Base-by-base conservation (phyloP, 257 asterid genomes). In the Primulina eburnea region DNA sequence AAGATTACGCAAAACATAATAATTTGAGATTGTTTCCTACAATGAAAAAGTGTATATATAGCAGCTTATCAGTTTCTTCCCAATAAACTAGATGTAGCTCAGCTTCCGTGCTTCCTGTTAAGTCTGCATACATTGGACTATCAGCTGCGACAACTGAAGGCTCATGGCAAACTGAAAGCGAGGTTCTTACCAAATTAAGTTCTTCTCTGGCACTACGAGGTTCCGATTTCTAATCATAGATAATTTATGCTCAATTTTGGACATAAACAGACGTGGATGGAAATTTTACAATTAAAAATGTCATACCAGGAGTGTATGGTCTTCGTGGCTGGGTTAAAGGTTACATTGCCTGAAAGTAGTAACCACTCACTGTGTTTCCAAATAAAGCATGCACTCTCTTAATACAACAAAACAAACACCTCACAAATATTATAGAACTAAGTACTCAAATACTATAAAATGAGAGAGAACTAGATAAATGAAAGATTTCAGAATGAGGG, bases 81-180 rank as follows among this genome's bases (percentile, higher is more conserved):
- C 11, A 32, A 53, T 67, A 61, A 35, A 71, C 18, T 68, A 85
- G 88, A 77, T 85, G 65, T n/a, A 65, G 81, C 18, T 83, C 82
- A 2, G 79, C 74, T 35, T 77, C 84, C 9, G 64, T 69, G 5
- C 50, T 86, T 32, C 82, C 82, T 26, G 85, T 88, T 0, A 85
- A 83, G 69, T 72, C 75, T 69, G 83, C 86, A 60, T 79, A 73
- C 26, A 57, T 81, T 64, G 88, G 88, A 52, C 67, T 86, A 73
- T 83, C 90, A 71, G 76, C 65, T 26, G 86, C 88, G 59, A 77
- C 35, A 81, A 75, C 83, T 10, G 58, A 63, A 53, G 88, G 88
- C 34, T 79, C 86, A 57, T 85, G 90, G 88, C 90, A 85, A 74
- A 77, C 55, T 52, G 88, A 85, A 72, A 85, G 90, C 88, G 81